Base-by-base conservation (phyloP, 768 basidiomycete genomes). In the Russula emetica region DNA sequence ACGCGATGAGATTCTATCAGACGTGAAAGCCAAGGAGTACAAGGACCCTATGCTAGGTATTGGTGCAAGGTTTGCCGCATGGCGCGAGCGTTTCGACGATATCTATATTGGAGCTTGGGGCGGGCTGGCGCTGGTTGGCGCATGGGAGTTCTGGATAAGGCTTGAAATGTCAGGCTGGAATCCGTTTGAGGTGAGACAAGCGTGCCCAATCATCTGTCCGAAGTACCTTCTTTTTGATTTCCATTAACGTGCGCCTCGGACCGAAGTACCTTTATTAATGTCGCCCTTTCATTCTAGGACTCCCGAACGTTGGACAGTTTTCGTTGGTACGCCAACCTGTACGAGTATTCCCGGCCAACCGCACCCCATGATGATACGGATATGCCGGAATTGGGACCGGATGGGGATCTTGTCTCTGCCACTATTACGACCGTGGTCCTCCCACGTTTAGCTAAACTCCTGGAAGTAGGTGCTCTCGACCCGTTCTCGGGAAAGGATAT, bases 121-220 rank as follows among this genome's bases (percentile, higher is more conserved):
- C 53, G 91, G 94, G 5, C 77, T 95, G 59, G 92, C 88, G 0
- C 80, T 94, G 49, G 85, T 95, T 1, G 86, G 86, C 55, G 90
- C 91, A 54, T 96, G 94, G 93, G 94, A 94, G 74, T 96, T 94
- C 73, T 95, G 92, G 92, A 85, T 85, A n/a, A 79, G 93, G 60
- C 76, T 93, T 62, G 94, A 98, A 76, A 80, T 87, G 66, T 76
- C 92, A 13, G 90, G 87, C 4, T 97, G 95, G 95, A 85, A 94
- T 72, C 92, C 90, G 52, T 78, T 95, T 26, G 82, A 89, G 76
- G 93, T 90, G 70, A 66, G 80, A 76, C 9, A 18, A 56, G 16
- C 20, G 38, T 40, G 57, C 14, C 38, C 44, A 57, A 28, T 44
- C 51, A 22, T 28, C 38, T 32, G 50, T 20, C 30, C 42, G 60